Evolutionary conservation across 2,329 filamentous ascomycete species (phyloP), one percentile per base, ranked within the genome.

Genomic region (Ramichloridium luteum): DNA sequence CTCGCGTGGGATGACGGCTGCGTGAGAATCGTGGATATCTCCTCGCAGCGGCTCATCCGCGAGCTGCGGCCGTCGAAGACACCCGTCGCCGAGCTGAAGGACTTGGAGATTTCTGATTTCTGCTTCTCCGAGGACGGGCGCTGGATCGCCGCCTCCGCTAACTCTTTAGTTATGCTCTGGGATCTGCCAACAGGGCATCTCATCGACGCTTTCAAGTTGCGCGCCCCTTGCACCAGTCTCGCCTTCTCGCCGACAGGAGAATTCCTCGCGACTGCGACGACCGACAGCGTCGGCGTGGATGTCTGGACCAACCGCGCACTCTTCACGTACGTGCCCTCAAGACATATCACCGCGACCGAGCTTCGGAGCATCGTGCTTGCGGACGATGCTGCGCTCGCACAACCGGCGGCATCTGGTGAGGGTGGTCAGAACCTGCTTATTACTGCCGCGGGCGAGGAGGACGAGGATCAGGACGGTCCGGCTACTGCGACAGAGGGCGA

Each of bases 281-380:
- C 84, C 32, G 80, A 79, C 35, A 75, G 78, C 41, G 71, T 93
- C 1, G 90, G 90, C 9, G 78, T 98, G n/a, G 78, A 83, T 45
- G 73, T 98, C 28, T 98, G 90, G 88, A 94, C 83, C 13, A 98
- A 98, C 59, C 82, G 82, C 50, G 79, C 80, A 1, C 65, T 96
- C 1, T 98, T 93, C 64, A 81, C 77, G 34, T 85, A 93, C 46
- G 75, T 93, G 0, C 78, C 86, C 0, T 92, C 85, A 1, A 70
- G 80, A 13, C 82, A 90, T 46, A 80, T 98, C 36, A 77, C 80
- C 3, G 83, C 92, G 41, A 69, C 73, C 33, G 76, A 83, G 28
- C 73, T 93, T 26, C 64, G 64, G 5, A 61, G 73, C 9, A 68
- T 84, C 12, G 60, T 67, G 13, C 30, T 33, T 28, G 11, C 16